phyloP scores from a whole-genome alignment of 306 rosid genomes.

The Ochetophila trinervis region DNA sequence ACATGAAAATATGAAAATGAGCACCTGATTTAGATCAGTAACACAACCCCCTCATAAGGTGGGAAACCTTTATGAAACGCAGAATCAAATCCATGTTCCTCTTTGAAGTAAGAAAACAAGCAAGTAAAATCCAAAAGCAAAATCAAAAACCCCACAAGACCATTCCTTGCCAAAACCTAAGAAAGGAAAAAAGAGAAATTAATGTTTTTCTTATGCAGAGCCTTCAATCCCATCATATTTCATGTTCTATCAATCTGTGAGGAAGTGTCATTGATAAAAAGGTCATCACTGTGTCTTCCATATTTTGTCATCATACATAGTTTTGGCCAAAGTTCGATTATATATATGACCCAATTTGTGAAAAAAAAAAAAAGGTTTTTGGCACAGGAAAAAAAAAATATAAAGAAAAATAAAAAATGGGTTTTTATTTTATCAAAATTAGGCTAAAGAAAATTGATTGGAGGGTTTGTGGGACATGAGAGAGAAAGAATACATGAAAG shows the following conservation, averaged over 20 bases:
- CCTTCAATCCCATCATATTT: background rate
- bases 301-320: constrained; percentile 7
- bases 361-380: background rate
- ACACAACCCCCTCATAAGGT: constrained; percentile 17
- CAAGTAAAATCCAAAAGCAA: constrained; percentile 34
- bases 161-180: background rate
- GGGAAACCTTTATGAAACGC: constrained; percentile 10
- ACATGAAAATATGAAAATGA: background rate
- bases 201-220: background rate
- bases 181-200: background rate
- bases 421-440: background rate
- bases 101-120: constrained; percentile 8
- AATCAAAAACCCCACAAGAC: constrained; percentile 10
- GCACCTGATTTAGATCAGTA: background rate
- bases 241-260: background rate
- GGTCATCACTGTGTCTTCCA: constrained; percentile 6
- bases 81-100: constrained; percentile 15
- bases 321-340: constrained; percentile 14
- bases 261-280: background rate
- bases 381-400: background rate
- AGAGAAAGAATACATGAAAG: background rate
- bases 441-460: background rate
- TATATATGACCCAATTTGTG: constrained; percentile 6
- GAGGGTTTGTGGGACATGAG: background rate
- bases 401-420: background rate